Evolutionary conservation across 2,329 filamentous ascomycete species (phyloP), one percentile per base, ranked within the genome.

Genomic region (Fusarium nematophilum): DNA sequence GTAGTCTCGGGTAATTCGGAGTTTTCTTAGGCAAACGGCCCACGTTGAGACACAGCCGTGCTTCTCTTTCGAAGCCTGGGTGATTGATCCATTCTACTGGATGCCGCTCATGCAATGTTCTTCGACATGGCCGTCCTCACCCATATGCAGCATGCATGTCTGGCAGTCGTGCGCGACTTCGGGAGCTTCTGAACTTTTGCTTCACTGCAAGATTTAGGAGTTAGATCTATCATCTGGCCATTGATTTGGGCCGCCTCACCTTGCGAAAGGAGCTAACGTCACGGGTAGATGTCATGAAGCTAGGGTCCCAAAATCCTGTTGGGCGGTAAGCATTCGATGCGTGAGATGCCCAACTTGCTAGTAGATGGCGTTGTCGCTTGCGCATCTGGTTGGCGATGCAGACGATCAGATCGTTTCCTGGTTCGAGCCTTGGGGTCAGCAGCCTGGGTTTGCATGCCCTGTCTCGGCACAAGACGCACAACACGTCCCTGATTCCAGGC

Each of bases 241-340:
- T 53, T 46, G 37, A 53, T 37, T 54, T 37, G 30, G 48, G 17
- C 39, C 50, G 62, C 64, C 66, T 61, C 53, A 51, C 27, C 50
- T 31, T 59, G 21, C 17, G 11, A 25, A 40, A 31, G 34, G 14
- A 23, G 36, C 11, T 38, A 46, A 18, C 21, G 38, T 15, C 48
- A 59, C 23, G 23, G 36, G 34, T 49, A 25, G 49, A 63, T 37
- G 42, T 26, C 23, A 34, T 46, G 30, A 30, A 53, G 23, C 25
- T 10, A 36, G 42, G 27, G 25, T 34, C 17, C 21, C n/a, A 23
- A 30, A 14, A 31, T 40, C 31, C 40, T 45, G 53, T 56, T 54
- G 55, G 60, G 59, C 62, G 64, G 64, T 60, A 62, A 69, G 44
- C 48, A 25, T 42, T n/a, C n/a, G n/a, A n/a, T n/a, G 48, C 42